Conservation (phyloP, 805 yeast genomes). For the Candida ascalaphidarum region DNA sequence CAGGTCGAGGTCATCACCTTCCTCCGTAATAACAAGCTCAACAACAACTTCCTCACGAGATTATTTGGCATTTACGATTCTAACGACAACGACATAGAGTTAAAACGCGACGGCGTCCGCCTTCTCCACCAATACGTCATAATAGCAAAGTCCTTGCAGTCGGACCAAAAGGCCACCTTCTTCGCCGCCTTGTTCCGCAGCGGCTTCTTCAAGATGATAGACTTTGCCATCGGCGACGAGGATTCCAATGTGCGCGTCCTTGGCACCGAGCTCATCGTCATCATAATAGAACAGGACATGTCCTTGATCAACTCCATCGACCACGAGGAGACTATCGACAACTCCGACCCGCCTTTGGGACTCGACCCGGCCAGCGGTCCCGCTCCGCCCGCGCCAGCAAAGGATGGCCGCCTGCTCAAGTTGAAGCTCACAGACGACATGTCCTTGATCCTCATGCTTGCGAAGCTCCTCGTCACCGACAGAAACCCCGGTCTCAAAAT, state of each 20-base stretch:
- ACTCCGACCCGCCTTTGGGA: slow-evolving; percentile 4
- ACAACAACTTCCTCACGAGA: slow-evolving; percentile 39
- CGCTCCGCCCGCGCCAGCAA: too few relatives aligned
- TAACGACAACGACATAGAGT: slow-evolving; percentile 4
- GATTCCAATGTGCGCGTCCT: slow-evolving; percentile 45
- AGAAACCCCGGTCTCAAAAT: slow-evolving; percentile 63
- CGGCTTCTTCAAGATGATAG: slow-evolving; percentile 64
- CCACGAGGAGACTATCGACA: slow-evolving; percentile 21
- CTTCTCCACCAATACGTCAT: slow-evolving; percentile 73
- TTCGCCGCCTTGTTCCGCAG: slow-evolving; percentile 53
- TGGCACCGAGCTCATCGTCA: slow-evolving; percentile 73
- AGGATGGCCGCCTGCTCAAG: slow-evolving; percentile 11
- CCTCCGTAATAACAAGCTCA: slow-evolving; percentile 38
- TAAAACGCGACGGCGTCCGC: slow-evolving; percentile 59
- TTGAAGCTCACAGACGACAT: slow-evolving; percentile 44
- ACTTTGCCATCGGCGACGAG: slow-evolving; percentile 58
- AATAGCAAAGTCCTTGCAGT: slow-evolving; percentile 61
- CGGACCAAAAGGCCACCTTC: slow-evolving; percentile 54
- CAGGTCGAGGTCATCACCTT: slow-evolving; percentile 60
- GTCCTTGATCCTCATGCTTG: slow-evolving; percentile 46
- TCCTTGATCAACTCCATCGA: slow-evolving; percentile 40
- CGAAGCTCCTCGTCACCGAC: slow-evolving; percentile 55
- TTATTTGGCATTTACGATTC: slow-evolving; percentile 51
- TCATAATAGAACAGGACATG: slow-evolving; percentile 80
- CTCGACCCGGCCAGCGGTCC: too few relatives aligned